Base-by-base conservation (phyloP, 805 yeast genomes). In the Starmera quercuum region DNA sequence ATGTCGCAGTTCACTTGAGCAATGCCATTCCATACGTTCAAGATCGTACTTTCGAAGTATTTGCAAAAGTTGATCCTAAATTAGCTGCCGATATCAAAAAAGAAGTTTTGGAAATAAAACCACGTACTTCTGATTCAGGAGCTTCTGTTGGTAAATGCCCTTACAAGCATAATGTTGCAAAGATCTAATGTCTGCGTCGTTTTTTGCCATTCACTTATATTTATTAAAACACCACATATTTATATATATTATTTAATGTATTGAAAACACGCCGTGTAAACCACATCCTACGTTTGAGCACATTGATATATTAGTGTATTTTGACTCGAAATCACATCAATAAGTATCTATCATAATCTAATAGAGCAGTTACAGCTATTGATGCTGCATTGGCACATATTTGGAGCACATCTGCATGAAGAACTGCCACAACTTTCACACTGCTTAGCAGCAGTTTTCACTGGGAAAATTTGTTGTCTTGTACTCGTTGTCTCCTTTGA, bases 1-100 rank as follows among this genome's bases (percentile, higher is more conserved):
- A 90, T 59, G 70, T 90, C 42, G 80, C 95, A 15, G 78, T 65
- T 26, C 96, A 88, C 57, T 82, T 68, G 13, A 45, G 57, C 13
- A 72, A 57, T 45, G 96, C 97, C 21, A 71, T 74, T 45, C 78
- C 83, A 31, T 71, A 69, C 32, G 75, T 87, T 45, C 95, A 83
- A 66, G 85, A 84, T 54, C 65, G 79, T 40, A 94, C 84, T 20
- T 69, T 79, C 50, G 84, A 73, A 40, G 74, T 79, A 74, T 90
- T 87, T 56, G 53, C 70, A 37, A 78, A 78, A 60, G 94, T 87
- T 34, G 72, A 76, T 52, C 70, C 73, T 29, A 75, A 71, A 34
- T 70, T 90, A 55, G 87, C 85, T 39, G 66, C 62, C 32, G 70
- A 68, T 42, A 75, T 90, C 54, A 75, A 76, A 60, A 71, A 66